Base-by-base conservation (phyloP, 768 basidiomycete species). In the Russula compacta region DNA sequence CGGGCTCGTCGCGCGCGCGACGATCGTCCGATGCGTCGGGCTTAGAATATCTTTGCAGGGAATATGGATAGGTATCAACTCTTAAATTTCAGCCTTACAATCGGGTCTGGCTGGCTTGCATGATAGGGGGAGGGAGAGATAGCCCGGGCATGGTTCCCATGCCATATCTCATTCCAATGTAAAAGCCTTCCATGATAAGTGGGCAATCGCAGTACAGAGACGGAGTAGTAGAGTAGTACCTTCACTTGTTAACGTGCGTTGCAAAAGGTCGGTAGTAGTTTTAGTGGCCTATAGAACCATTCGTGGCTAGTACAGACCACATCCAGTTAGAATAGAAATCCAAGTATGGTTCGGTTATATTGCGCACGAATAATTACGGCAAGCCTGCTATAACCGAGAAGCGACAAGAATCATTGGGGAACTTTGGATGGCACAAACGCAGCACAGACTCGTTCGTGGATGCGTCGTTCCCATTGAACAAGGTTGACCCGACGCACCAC, bases 401-500 rank as follows among this genome's bases (percentile, higher is more conserved):
- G 40, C 1, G 42, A 51, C 35, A 53, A 33, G 17, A 24, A 36
- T 62, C 46, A 62, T 17, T 52, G 43, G 33, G 61, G 12, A 43
- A 14, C 33, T 29, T n/a, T 39, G 46, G 48, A 49, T 32, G 38
- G 47, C 46, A 63, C 56, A 42, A 63, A 89, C 4, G 82, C 79
- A 48, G 74, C 74, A 42, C 78, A 74, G 8, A 92, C 83, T 51
- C 79, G 73, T 15, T 76, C 71, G 36, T 86, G 81, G 19, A 92
- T 84, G 36, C 83, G 76, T 66, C 76, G 80, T 69, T 92, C 89
- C 89, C 91, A 93, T 35, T 82, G 81, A 51, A 90, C 83, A 44
- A 93, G 84, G 67, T 92, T 92, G 43, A 81, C 83, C 61, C 82
- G 83, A 53, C 83, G 81, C 12, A 82, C 79, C 33, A 91, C 83